Base-by-base conservation (phyloP, 208 protist species). In the Angomonas ambiguus region DNA sequence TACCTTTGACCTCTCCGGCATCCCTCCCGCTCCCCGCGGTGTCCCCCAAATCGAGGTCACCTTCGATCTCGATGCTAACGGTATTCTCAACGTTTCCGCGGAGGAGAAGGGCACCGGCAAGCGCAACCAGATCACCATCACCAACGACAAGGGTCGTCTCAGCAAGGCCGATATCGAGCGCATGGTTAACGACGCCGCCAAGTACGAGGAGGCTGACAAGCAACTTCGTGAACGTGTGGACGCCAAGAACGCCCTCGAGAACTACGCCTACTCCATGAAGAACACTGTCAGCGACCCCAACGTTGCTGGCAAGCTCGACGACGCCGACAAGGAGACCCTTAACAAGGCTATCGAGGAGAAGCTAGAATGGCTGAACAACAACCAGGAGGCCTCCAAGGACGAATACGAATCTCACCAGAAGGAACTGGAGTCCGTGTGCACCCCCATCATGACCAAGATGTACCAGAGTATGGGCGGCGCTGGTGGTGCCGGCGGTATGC, bases 41-140 rank as follows among this genome's bases (percentile, higher is more conserved):
- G 82, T 97, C 35, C 94, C 96, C 45, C 91, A 98, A 83, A 99
- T 99, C 62, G 96, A 99, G 75, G 97, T 99, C 28, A 86, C 86
- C 49, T 99, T 99, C 78, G 97, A 99, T 71, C 94, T 99, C n/a
- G 97, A 99, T 77, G 97, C 92, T 63, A 98, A 99, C 82, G 96
- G 97, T 66, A 99, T 99, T 72, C 78, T 99, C 10, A 93, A 97
- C 61, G 98, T 99, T 0, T 77, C 75, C 30, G 98, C 98, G 0
- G 70, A 71, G 58, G 98, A 99, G 84, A 98, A 99, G 82, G 88
- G 83, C 0, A 97, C 96, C 3, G 97, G 96, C 58, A 98, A 97
- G 69, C 70, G 67, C 24, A 85, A 99, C 71, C 77, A 93, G 71
- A 99, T 99, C 81, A 98, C 91, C 20, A 99, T 99, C 81, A 98